These are phyloP conservation scores for Strobilomyces confusus DNA, from an alignment of 768 basidiomycete species.

Conservation along the genomic window DNA sequence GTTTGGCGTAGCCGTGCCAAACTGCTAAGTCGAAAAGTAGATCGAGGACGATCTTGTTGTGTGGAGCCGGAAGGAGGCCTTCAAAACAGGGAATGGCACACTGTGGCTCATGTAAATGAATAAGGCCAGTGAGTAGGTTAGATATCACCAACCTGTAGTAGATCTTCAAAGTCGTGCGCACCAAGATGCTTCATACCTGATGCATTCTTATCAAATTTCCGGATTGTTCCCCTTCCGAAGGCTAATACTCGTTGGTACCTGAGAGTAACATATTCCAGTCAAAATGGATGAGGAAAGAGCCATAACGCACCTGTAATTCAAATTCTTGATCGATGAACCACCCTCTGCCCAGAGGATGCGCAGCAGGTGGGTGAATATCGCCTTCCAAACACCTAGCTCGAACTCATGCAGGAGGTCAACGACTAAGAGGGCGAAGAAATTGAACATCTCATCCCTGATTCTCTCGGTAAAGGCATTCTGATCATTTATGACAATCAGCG, in stretches of 20 bases:
- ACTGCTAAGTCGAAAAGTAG: slow-evolving; percentile 16
- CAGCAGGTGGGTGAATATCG: background rate
- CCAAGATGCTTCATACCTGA: background rate
- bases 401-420: background rate
- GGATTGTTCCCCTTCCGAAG: background rate
- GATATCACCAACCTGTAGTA: background rate
- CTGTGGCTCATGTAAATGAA: background rate
- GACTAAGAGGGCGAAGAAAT: background rate
- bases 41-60: slow-evolving; percentile 9
- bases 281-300: background rate
- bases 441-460: background rate
- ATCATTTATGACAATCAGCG: too few relatives aligned
- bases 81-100: background rate
- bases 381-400: background rate
- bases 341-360: background rate
- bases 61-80: background rate
- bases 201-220: background rate
- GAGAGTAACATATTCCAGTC: background rate
- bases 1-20: background rate
- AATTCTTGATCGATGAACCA: background rate
- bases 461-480: background rate
- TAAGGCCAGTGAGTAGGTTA: background rate
- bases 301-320: background rate
- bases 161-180: background rate
- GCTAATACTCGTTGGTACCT: background rate